phyloP scores from a whole-genome alignment of 768 basidiomycete genomes.

The Lactarius tabidus region DNA sequence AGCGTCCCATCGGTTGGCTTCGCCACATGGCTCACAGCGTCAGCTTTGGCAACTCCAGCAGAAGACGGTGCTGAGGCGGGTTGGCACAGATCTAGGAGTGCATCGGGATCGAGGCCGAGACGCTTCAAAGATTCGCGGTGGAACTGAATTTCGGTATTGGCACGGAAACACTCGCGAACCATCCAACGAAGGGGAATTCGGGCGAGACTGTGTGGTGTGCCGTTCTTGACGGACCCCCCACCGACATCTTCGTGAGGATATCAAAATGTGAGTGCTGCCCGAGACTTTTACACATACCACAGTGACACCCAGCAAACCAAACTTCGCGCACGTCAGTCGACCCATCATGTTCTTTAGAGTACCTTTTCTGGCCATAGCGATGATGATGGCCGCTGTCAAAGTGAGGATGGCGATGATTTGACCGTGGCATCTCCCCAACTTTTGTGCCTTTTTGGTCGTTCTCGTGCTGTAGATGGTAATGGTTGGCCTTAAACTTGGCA shows the following conservation, averaged over 20 bases:
- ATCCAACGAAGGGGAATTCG: slow-evolving; percentile 65
- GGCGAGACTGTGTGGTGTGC: slow-evolving; percentile 53
- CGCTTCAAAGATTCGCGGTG: slow-evolving; percentile 30
- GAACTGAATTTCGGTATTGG: slow-evolving; percentile 42
- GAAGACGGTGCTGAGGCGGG: neutral
- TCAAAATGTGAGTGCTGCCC: neutral
- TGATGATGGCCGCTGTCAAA: slow-evolving; percentile 1
- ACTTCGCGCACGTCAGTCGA: slow-evolving; percentile 58
- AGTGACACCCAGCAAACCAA: slow-evolving; percentile 76
- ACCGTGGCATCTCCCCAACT: slow-evolving; percentile 46
- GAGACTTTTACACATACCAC: slow-evolving; percentile 42
- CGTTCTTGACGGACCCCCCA: slow-evolving; percentile 64
- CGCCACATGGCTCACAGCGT: neutral
- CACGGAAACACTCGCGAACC: slow-evolving; percentile 48
- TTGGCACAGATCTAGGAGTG: slow-evolving; percentile 26
- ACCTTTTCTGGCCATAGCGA: slow-evolving; percentile 27
- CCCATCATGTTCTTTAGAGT: slow-evolving; percentile 21
- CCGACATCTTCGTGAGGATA: slow-evolving; percentile 53
- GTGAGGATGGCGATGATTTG: slow-evolving; percentile 29
- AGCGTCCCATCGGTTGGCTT: slow-evolving; percentile 25
- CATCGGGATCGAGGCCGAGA: slow-evolving; percentile 33
- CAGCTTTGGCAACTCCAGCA: neutral
- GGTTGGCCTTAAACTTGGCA: slow-evolving; percentile 45
- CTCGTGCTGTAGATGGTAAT: slow-evolving; percentile 29
- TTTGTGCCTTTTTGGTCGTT: slow-evolving; percentile 45